Evolutionary conservation across 176 grass and related monocot genomes (phyloP).

Genomic region (Canna indica): DNA sequence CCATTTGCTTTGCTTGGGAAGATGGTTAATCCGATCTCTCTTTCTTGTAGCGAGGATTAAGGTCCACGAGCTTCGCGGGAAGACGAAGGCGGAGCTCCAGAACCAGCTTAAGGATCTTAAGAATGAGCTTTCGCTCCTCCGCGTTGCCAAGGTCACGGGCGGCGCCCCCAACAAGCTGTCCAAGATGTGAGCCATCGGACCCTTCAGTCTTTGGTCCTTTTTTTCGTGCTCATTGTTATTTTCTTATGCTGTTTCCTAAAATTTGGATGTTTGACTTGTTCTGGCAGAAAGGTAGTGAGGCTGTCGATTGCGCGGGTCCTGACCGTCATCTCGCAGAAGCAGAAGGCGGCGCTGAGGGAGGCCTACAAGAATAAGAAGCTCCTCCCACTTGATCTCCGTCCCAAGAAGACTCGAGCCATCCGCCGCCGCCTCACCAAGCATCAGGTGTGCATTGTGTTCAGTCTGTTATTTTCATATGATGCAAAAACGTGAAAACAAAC

Average conservation of each 20-base stretch:
- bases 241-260: no score
- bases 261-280: background rate
- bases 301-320: slow-evolving; percentile 13
- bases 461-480: background rate
- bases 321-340: slow-evolving; percentile 15
- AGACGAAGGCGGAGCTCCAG: slow-evolving; percentile 12
- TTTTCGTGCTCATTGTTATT: background rate
- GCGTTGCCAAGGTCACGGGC: slow-evolving; percentile 13
- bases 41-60: slow-evolving; percentile 13
- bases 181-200: slow-evolving; percentile 1
- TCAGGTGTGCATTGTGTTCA: background rate
- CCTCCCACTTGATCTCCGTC: slow-evolving; percentile 8
- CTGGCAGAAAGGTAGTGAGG: slow-evolving; percentile 15
- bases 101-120: slow-evolving; percentile 3
- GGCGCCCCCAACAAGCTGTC: slow-evolving; percentile 16
- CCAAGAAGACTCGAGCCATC: slow-evolving; percentile 13
- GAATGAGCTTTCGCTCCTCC: slow-evolving; percentile 11
- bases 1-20: background rate
- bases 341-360: slow-evolving; percentile 13
- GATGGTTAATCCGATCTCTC: background rate
- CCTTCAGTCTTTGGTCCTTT: background rate
- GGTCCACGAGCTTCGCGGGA: slow-evolving; percentile 13
- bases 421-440: slow-evolving; percentile 8
- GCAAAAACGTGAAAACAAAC: background rate
- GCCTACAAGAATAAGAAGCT: slow-evolving; percentile 14